A percentile compares a stretch with the other conserved stretches of the same genome.
These are phyloP conservation scores for Capniomyces stellatus DNA, from an alignment of 371 early-diverging fungal genomes.

Conservation along the genomic window DNA sequence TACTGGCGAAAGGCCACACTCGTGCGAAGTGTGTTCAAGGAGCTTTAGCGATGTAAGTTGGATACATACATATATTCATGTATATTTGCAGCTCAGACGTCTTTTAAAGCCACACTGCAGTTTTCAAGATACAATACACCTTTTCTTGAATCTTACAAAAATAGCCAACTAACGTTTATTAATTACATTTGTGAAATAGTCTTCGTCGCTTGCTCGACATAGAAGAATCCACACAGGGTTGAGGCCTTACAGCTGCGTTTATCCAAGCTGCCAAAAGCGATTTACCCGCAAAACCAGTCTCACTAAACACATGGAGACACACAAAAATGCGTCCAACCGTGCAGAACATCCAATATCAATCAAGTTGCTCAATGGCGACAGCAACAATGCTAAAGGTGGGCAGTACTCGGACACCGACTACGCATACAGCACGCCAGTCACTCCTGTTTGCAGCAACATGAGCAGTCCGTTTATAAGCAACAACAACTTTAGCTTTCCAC, in stretches of 20 bases:
- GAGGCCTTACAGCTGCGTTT: conserved; percentile 32
- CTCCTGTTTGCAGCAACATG: not conserved
- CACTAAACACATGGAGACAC: conserved; percentile 28
- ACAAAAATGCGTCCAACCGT: not conserved
- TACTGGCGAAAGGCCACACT: conserved; percentile 59
- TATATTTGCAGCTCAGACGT: conserved; percentile 16
- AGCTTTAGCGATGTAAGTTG: conserved; percentile 25
- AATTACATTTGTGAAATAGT: not conserved
- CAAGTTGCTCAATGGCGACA: not conserved
- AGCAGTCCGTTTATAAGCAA: not conserved
- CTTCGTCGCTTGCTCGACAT: conserved; percentile 17
- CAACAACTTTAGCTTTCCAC: not conserved
- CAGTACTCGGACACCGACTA: not conserved
- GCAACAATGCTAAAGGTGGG: not conserved
- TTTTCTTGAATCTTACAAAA: not conserved
- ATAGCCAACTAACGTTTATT: not conserved
- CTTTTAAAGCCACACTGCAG: conserved; percentile 15
- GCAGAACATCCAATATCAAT: not conserved
- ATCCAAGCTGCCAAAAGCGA: conserved; percentile 33
- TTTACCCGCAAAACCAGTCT: conserved; percentile 47
- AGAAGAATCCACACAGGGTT: conserved; percentile 52
- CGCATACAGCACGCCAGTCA: not conserved
- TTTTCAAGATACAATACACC: not conserved
- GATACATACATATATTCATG: not conserved
- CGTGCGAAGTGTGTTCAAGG: conserved; percentile 31